Evolutionary conservation across 2,329 filamentous ascomycete species (phyloP).

Genomic region (Penicillium sp.): DNA sequence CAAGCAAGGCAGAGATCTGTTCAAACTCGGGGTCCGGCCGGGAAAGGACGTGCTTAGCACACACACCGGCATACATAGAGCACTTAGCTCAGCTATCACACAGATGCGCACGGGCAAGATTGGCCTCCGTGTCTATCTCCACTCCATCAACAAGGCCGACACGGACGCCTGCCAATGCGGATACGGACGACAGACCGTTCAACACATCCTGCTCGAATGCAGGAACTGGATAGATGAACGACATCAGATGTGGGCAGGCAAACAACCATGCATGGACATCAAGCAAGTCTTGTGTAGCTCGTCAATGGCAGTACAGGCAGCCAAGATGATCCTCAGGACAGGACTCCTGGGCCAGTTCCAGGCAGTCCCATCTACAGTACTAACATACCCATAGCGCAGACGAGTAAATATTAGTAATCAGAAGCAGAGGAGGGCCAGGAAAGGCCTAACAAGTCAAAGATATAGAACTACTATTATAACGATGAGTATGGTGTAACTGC

Average conservation of each 20-base stretch:
- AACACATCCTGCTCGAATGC: conserved; percentile 3
- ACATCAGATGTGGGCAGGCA: conserved; percentile 4
- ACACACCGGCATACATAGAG: not conserved
- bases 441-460: not conserved
- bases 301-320: conserved; percentile 3
- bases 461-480: no score
- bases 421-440: not conserved
- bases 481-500: no score
- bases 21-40: no score
- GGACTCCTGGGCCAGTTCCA: not conserved
- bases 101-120: conserved; percentile 5
- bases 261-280: conserved; percentile 6
- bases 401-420: not conserved
- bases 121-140: not conserved
- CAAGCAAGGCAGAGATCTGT: no score
- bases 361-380: not conserved
- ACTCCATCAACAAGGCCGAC: not conserved
- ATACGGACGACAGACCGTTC: not conserved
- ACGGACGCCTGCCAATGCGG: not conserved
- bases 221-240: conserved; percentile 1
- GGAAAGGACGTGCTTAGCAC: no score
- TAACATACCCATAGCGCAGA: not conserved
- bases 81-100: not conserved
- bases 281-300: conserved; percentile 2
- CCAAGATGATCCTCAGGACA: conserved; percentile 1